Evolutionary conservation across 1,284 basidiomycete species (phyloP).

Genomic region (Boletus austroedulis): DNA sequence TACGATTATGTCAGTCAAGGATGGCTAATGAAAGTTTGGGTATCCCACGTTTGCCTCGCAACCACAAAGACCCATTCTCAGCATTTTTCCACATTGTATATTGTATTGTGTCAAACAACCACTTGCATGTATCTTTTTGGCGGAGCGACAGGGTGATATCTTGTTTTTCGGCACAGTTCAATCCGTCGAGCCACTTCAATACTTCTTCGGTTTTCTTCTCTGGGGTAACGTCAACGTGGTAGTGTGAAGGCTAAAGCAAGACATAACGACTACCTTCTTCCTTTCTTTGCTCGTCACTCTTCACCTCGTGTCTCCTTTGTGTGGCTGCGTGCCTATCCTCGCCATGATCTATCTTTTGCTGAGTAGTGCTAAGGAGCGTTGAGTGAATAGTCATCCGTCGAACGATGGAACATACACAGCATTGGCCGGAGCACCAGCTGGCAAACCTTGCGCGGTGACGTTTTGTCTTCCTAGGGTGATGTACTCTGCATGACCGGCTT

Average conservation of each 20-base stretch:
- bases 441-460: too few relatives aligned
- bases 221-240: neutral
- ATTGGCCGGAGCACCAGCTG: too few relatives aligned
- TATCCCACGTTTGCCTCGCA: too few relatives aligned
- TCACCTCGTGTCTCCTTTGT: neutral
- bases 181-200: neutral
- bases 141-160: neutral
- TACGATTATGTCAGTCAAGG: neutral
- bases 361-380: too few relatives aligned
- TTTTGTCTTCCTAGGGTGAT: too few relatives aligned
- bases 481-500: too few relatives aligned
- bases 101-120: too few relatives aligned
- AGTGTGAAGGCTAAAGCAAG: neutral
- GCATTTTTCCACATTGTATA: too few relatives aligned
- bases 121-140: too few relatives aligned
- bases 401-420: too few relatives aligned
- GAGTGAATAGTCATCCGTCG: neutral
- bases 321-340: neutral
- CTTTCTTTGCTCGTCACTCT: neutral
- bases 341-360: neutral
- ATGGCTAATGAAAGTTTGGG: neutral
- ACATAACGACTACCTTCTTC: neutral
- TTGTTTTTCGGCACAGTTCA: too few relatives aligned
- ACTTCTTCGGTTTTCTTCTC: neutral
- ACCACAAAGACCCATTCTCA: too few relatives aligned